phyloP scores from a whole-genome alignment of 2,329 filamentous ascomycete species.

The Fusarium virguliforme region DNA sequence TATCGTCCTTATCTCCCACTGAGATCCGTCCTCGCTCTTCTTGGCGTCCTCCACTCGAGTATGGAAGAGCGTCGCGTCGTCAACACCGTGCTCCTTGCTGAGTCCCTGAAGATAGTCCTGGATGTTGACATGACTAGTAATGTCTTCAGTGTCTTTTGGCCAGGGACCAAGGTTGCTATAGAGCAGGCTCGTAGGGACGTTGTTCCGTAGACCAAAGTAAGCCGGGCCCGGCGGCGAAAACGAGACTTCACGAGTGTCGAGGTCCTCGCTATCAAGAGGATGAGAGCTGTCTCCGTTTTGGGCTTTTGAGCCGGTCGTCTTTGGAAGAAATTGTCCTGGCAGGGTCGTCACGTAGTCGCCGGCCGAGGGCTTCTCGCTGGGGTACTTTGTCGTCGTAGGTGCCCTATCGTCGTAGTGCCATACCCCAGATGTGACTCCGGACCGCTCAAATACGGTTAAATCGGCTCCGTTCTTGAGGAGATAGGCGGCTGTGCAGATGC shows the following conservation, averaged over 20 bases:
- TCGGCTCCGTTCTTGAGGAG: conserved; percentile 55
- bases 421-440: conserved; percentile 55
- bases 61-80: conserved; percentile 67
- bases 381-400: conserved; percentile 54
- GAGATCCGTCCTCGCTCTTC: conserved; percentile 60
- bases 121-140: conserved; percentile 71
- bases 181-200: conserved; percentile 76
- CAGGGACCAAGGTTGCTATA: conserved; percentile 64
- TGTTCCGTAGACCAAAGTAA: conserved; percentile 76
- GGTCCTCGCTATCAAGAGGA: conserved; percentile 8
- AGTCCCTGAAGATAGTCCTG: conserved; percentile 75
- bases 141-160: conserved; percentile 72
- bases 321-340: conserved; percentile 22
- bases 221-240: conserved; percentile 63
- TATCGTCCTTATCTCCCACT: conserved; percentile 69
- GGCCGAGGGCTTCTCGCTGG: conserved; percentile 50
- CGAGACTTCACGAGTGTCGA: conserved; percentile 18
- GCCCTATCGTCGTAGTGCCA: conserved; percentile 58
- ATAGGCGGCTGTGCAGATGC: conserved; percentile 58
- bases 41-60: conserved; percentile 70
- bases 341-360: conserved; percentile 49
- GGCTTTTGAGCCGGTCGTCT: neutral
- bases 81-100: conserved; percentile 65
- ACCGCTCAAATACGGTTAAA: conserved; percentile 60
- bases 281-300: neutral